Evolutionary conservation across 805 yeast species (phyloP).

Genomic region (Saturnispora gosingensis): DNA sequence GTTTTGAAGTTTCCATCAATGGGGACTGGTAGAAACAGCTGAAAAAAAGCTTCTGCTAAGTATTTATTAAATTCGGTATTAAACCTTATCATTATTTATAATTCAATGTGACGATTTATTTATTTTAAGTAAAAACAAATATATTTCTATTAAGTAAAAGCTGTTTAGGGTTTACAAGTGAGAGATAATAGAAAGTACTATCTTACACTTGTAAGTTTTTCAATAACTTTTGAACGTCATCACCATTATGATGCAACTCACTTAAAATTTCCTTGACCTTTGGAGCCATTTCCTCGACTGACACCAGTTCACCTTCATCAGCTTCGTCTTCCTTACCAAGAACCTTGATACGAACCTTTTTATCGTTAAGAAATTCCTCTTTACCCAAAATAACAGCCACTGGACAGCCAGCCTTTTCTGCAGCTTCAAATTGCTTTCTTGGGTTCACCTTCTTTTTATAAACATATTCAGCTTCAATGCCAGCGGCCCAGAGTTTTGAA

Average conservation of each 20-base stretch:
- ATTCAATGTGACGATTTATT: background rate
- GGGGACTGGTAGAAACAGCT: conserved; percentile 10
- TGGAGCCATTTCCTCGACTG: conserved; percentile 48
- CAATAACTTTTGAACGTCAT: conserved; percentile 55
- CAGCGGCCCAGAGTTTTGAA: conserved; percentile 76
- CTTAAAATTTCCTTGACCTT: conserved; percentile 34
- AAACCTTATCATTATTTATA: background rate
- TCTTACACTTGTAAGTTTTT: conserved; percentile 16
- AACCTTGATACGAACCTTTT: conserved; percentile 75
- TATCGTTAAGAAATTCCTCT: conserved; percentile 70
- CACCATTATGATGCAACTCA: conserved; percentile 38
- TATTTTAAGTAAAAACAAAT: background rate
- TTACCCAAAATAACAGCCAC: conserved; percentile 90
- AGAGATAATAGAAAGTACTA: background rate
- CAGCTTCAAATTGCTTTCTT: conserved; percentile 95
- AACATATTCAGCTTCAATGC: conserved; percentile 83
- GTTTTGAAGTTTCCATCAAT: conserved; percentile 13
- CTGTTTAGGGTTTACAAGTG: background rate
- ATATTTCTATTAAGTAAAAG: background rate
- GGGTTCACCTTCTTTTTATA: conserved; percentile 92
- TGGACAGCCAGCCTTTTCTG: conserved; percentile 88
- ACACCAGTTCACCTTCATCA: conserved; percentile 76
- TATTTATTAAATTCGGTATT: background rate
- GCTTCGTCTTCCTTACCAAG: conserved; percentile 76
- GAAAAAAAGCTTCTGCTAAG: background rate